Conservation (phyloP, 352 stramenopile genomes). For the Achlya hypogyna region DNA sequence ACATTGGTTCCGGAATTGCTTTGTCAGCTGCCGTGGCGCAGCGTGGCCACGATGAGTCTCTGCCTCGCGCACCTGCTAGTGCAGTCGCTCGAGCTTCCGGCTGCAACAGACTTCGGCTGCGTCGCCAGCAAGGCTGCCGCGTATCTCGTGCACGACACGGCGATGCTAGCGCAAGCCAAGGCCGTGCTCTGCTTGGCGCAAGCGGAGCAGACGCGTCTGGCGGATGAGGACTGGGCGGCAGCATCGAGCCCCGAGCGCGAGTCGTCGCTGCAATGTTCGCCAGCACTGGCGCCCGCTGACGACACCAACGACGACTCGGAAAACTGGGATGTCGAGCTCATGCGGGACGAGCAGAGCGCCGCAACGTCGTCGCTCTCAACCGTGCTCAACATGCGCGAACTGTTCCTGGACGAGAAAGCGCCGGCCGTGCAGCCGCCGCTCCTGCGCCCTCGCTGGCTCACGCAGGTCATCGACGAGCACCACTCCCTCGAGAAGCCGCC, state of each 20-base stretch:
- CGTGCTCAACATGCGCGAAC: slow-evolving; percentile 15
- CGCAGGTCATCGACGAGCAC: slow-evolving; percentile 5
- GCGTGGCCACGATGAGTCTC: not conserved
- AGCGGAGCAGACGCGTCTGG: not conserved
- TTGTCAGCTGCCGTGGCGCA: not conserved
- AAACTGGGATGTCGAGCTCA: slow-evolving; percentile 8
- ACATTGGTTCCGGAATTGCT: not conserved
- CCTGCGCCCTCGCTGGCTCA: not conserved
- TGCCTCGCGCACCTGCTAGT: not conserved
- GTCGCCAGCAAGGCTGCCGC: slow-evolving; percentile 15
- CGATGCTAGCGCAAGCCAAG: not conserved
- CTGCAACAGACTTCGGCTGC: slow-evolving; percentile 10
- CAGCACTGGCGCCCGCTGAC: not conserved
- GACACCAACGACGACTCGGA: not conserved
- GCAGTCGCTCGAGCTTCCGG: not conserved
- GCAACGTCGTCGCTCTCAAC: slow-evolving; percentile 3
- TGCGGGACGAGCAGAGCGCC: not conserved
- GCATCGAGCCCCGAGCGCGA: not conserved
- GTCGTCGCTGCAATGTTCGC: not conserved
- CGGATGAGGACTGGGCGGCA: slow-evolving; percentile 6
- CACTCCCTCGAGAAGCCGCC: not conserved
- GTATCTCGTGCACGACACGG: not conserved
- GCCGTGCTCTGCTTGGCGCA: slow-evolving; percentile 2
- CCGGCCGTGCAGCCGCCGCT: no score
- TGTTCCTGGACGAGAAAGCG: slow-evolving; percentile 8